Percentiles rank a stretch among this genome's conserved stretches.
phyloP scores from a whole-genome alignment of 73 alveolate genomes.

The Durusdinium trenchii region DNA sequence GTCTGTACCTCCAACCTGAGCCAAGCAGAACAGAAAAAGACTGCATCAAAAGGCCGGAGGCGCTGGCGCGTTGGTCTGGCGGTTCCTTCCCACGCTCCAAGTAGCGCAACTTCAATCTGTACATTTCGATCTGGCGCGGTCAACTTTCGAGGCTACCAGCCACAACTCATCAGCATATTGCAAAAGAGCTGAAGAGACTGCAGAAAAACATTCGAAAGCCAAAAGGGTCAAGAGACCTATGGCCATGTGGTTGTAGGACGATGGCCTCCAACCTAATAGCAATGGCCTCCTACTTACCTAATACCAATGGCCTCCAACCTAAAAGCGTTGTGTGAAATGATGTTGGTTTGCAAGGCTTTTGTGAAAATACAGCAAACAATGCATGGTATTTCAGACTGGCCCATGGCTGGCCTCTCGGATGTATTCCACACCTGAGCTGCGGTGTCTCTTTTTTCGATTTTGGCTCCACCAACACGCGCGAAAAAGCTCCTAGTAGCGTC shows the following conservation, averaged over 20 bases:
- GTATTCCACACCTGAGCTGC: conserved; percentile 6
- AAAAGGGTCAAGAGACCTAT: background rate
- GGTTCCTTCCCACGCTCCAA: background rate
- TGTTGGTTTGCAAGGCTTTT: background rate
- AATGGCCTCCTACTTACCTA: background rate
- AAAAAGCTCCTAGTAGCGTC: background rate
- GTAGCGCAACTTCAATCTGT: conserved; percentile 39
- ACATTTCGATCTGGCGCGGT: conserved; percentile 55
- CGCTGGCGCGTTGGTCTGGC: conserved; percentile 18
- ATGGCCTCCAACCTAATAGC: background rate
- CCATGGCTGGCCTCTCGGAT: background rate
- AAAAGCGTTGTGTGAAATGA: no score
- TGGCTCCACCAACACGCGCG: background rate
- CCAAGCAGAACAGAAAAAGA: background rate
- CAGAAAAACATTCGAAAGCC: background rate
- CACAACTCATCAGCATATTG: no score
- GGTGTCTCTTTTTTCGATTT: background rate
- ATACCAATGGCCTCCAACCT: background rate
- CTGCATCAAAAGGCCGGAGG: background rate
- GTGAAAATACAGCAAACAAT: background rate
- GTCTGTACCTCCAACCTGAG: background rate
- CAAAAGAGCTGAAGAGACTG: no score
- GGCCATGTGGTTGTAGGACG: background rate
- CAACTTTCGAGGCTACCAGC: no score
- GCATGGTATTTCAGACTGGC: background rate